A percentile compares a stretch with the other conserved stretches of the same genome.
These are phyloP conservation scores for Zygnema cylindricum DNA, from an alignment of 139 green algal species.

Conservation along the genomic window DNA sequence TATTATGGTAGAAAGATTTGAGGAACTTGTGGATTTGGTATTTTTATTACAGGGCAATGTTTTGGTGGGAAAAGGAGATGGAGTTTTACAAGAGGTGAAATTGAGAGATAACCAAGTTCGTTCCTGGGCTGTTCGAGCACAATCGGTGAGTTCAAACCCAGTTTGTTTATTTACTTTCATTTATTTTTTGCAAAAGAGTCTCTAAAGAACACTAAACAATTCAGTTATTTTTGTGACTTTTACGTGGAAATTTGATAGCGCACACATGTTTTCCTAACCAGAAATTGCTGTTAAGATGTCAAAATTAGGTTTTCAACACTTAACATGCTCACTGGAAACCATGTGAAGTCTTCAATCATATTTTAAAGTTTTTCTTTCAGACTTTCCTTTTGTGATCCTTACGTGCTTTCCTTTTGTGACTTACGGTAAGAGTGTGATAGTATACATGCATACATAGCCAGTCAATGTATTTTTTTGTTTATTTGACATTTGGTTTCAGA, in stretches of 20 bases:
- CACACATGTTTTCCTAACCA: not conserved
- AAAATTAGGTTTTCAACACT: too few species aligned
- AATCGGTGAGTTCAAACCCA: not conserved
- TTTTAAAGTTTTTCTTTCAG: too few species aligned
- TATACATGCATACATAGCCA: not conserved
- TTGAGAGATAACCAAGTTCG: not conserved
- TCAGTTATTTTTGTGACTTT: not conserved
- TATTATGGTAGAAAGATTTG: not conserved
- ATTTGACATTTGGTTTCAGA: not conserved
- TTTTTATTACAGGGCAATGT: not conserved
- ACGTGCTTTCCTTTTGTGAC: not conserved
- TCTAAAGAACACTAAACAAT: not conserved
- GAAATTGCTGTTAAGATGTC: too few species aligned
- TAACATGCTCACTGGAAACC: too few species aligned
- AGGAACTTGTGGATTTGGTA: too few species aligned
- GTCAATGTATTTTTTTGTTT: not conserved
- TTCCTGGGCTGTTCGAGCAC: not conserved
- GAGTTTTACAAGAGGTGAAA: not conserved
- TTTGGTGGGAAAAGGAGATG: not conserved
- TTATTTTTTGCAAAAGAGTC: not conserved
- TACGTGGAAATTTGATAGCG: not conserved
- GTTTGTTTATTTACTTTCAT: not conserved
- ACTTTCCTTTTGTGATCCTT: not conserved
- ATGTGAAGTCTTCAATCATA: too few species aligned
- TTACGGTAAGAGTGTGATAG: not conserved